phyloP scores from a whole-genome alignment of 139 green algal genomes.

The Coccomyxa sp. region DNA sequence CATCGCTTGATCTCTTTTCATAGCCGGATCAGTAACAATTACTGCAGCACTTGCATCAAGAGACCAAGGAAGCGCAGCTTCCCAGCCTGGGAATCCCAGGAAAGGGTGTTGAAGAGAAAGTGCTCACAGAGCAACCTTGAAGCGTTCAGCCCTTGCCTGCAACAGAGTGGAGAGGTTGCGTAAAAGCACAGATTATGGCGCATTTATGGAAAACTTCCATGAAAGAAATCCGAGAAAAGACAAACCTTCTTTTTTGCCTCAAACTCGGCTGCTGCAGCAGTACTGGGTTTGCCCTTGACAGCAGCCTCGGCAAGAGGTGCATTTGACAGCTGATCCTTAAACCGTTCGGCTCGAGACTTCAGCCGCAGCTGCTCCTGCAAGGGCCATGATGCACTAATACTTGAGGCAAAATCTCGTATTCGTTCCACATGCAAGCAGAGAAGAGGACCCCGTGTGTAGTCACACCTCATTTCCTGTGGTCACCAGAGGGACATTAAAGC shows the following conservation, averaged over 20 bases:
- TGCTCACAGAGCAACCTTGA: neutral
- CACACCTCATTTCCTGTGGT: neutral
- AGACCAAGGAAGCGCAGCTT: neutral
- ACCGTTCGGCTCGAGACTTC: neutral
- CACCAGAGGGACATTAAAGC: constrained; percentile 2
- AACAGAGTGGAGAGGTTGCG: neutral
- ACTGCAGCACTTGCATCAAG: neutral
- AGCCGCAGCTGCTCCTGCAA: neutral
- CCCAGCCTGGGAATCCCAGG: too few relatives aligned
- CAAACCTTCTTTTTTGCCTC: neutral
- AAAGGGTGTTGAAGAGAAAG: neutral
- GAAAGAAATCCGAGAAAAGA: neutral
- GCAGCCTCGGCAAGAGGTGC: too few relatives aligned
- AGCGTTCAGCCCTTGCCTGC: neutral
- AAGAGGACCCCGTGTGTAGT: neutral
- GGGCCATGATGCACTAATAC: neutral
- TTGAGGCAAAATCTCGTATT: neutral
- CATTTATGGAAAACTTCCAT: neutral
- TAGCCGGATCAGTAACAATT: too few relatives aligned
- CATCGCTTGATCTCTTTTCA: neutral
- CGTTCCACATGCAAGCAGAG: neutral
- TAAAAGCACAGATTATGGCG: neutral
- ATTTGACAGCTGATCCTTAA: neutral
- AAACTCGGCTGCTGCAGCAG: neutral
- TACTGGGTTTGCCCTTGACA: neutral